phyloP scores from a whole-genome alignment of 768 basidiomycete genomes.

The Tremella yokohamensis region DNA sequence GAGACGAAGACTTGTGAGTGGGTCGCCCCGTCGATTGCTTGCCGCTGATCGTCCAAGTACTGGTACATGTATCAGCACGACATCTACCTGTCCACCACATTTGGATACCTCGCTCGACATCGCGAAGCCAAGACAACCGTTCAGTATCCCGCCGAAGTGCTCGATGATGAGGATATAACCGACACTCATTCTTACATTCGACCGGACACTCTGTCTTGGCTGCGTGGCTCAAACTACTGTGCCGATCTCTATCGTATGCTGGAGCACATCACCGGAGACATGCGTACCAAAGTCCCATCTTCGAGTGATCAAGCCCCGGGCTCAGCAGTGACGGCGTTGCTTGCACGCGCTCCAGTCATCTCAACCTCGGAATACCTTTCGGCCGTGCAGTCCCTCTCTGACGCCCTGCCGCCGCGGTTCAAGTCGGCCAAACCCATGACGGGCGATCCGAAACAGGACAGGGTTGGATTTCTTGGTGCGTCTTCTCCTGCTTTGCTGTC shows the following conservation, averaged over 20 bases:
- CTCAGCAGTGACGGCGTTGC: conserved; percentile 11
- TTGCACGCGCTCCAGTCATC: not conserved
- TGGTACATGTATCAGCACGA: conserved; percentile 31
- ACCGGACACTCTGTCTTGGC: conserved; percentile 13
- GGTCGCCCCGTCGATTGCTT: not conserved
- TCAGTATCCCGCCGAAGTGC: conserved; percentile 34
- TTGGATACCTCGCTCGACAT: conserved; percentile 22
- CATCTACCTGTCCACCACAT: conserved; percentile 28
- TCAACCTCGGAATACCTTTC: not conserved
- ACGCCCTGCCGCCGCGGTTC: conserved; percentile 22
- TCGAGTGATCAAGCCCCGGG: conserved; percentile 5
- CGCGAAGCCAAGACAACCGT: conserved; percentile 31
- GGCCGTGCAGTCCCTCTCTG: conserved; percentile 14
- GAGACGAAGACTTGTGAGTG: conserved; percentile 31
- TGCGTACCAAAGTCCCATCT: not conserved
- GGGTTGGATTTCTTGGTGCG: conserved; percentile 31
- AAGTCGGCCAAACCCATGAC: conserved; percentile 23
- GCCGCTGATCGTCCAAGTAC: conserved; percentile 17
- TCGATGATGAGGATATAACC: conserved; percentile 29
- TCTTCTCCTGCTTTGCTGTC: not conserved
- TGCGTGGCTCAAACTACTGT: conserved; percentile 34
- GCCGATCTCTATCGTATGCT: conserved; percentile 33
- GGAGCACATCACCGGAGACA: conserved; percentile 22
- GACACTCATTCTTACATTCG: conserved; percentile 5
- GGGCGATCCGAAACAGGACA: conserved; percentile 23